Evolutionary conservation across 345 rosid species (phyloP).

Genomic region (Toxicodendron radicans): DNA sequence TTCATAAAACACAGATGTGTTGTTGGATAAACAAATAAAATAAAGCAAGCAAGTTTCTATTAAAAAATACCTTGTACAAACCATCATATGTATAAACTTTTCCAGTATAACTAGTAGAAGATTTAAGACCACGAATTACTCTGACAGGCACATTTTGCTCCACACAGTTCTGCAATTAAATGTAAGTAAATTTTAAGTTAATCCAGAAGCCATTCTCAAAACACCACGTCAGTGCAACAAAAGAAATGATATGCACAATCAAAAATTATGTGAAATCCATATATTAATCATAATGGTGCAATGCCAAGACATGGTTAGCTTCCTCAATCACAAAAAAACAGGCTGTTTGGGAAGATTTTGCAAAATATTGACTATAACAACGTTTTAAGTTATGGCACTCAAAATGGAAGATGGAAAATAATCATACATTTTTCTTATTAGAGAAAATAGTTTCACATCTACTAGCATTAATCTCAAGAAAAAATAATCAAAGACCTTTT

Average conservation of each 20-base stretch:
- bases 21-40: background rate
- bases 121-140: conserved; percentile 83
- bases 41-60: background rate
- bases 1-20: background rate
- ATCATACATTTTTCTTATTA: background rate
- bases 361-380: background rate
- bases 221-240: background rate
- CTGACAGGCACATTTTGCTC: conserved; percentile 68
- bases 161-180: conserved; percentile 62
- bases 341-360: background rate
- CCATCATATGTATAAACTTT: conserved; percentile 91
- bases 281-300: background rate
- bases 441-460: too few relatives aligned
- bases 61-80: conserved; percentile 62
- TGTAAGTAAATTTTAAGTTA: conserved; percentile 7
- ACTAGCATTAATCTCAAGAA: too few relatives aligned
- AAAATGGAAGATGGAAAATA: background rate
- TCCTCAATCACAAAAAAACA: background rate
- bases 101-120: conserved; percentile 61
- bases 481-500: too few relatives aligned
- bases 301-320: too few relatives aligned
- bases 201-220: conserved; percentile 5
- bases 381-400: background rate
- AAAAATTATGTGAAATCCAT: background rate
- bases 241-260: background rate